Base-by-base conservation (phyloP, 192 early-diverging fungal species). In the Radiomyces spectabilis region DNA sequence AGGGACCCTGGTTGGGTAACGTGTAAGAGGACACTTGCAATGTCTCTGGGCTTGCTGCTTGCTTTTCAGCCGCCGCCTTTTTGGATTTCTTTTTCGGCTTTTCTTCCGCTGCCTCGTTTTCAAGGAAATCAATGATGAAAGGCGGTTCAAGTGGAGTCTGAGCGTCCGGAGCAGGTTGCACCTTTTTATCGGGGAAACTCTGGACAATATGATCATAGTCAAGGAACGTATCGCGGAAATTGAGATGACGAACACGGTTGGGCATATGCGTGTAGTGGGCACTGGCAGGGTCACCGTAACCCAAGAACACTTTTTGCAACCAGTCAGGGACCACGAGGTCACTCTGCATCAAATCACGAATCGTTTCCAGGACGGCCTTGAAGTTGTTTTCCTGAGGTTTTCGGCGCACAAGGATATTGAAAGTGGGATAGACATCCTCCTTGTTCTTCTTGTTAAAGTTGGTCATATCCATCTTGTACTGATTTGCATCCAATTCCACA, bases 311-410 rank as follows among this genome's bases (percentile, higher is more conserved):
- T 34, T 94, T 77, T 15, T 86, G 77, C 16, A 99, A 69, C 97
- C 97, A 99, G 8, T 81, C 80, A 7, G 97, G 97, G 1, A 98
- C 79, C 42, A 87, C 83, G 6, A 85, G 42, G 22, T 90, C 85
- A 57, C 76, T 85, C 65, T 87, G 80, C 83, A 94, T 87, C 55
- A 95, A 66, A 43, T 90, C 90, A 26, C 94, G 87, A 35, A 97
- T 84, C 0, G 91, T 87, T 53, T 95, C 94, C 41, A 97, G 63
- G 2, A 95, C 89, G 1, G 87, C 81, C 65, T 90, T 92, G 59
- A 97, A 95, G 65, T 94, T 95, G 72, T 91, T 97, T 71, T 95
- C 94, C 57, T 87, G 74, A 31, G 91, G 82, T 45, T 84, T 79
- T 24, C 94, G 77, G 26, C 97, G 83, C 51, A 99, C 59, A n/a